phyloP scores from a whole-genome alignment of 1,139 yeast genomes.

The Meyerozyma sp. region DNA sequence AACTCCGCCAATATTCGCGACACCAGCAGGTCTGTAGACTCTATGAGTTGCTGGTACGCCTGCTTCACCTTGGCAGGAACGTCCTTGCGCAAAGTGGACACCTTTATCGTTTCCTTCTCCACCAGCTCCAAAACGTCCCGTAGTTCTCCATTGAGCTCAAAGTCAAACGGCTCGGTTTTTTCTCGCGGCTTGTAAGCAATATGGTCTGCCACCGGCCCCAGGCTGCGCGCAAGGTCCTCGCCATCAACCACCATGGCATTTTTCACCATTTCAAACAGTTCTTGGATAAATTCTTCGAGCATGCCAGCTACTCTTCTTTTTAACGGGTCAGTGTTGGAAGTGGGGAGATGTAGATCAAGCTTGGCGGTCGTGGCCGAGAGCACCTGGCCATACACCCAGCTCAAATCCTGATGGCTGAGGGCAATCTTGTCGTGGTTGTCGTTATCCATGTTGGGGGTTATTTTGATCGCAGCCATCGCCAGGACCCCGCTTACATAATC shows the following conservation, averaged over 20 bases:
- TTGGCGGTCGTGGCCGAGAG: constrained; percentile 33
- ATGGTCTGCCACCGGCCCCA: constrained; percentile 4
- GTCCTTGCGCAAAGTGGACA: constrained; percentile 47
- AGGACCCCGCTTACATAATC: not conserved
- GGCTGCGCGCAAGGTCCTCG: constrained; percentile 17
- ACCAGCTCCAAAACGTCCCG: constrained; percentile 49
- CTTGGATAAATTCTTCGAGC: constrained; percentile 40
- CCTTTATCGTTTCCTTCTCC: constrained; percentile 51
- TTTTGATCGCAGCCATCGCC: not conserved
- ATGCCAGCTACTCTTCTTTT: constrained; percentile 37
- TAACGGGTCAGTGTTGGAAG: constrained; percentile 37
- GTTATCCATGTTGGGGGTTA: not conserved
- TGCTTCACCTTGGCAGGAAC: constrained; percentile 37
- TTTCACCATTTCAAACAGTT: constrained; percentile 48
- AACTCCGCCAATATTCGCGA: constrained; percentile 19
- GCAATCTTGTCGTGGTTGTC: constrained; percentile 30
- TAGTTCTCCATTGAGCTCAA: constrained; percentile 48
- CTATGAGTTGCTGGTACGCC: constrained; percentile 24
- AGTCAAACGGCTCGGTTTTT: constrained; percentile 57
- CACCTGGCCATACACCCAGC: constrained; percentile 40
- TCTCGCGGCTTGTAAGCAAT: constrained; percentile 30
- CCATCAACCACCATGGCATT: constrained; percentile 50
- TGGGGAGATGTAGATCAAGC: constrained; percentile 46
- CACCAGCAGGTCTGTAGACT: constrained; percentile 28
- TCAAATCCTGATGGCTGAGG: constrained; percentile 46